Percentiles rank a stretch among this genome's conserved stretches.
Evolutionary conservation across 1,284 basidiomycete species (phyloP).

Genomic region (Paramarasmius palmivorus): DNA sequence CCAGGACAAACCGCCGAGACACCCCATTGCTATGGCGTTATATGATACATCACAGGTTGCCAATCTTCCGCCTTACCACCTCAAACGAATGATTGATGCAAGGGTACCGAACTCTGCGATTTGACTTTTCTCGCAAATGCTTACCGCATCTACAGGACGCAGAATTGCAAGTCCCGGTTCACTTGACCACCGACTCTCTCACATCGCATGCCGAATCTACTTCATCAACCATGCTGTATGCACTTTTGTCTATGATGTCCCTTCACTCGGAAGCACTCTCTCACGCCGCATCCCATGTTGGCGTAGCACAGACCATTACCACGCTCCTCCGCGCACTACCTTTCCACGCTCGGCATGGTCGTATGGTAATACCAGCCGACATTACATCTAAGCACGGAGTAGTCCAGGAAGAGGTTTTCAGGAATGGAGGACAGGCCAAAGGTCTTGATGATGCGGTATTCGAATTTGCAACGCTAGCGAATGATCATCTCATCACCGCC

Average conservation of each 20-base stretch:
- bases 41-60: conserved; percentile 53
- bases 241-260: conserved; percentile 73
- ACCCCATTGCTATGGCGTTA: conserved; percentile 82
- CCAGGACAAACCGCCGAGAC: conserved; percentile 75
- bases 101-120: conserved; percentile 53
- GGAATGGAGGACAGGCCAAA: conserved; percentile 62
- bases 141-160: conserved; percentile 56
- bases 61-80: conserved; percentile 71
- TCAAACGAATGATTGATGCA: conserved; percentile 85
- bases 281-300: conserved; percentile 81
- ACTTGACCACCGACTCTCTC: conserved; percentile 72
- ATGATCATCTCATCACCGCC: conserved; percentile 88
- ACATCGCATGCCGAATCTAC: conserved; percentile 77
- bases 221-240: conserved; percentile 78
- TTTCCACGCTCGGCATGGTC: conserved; percentile 70
- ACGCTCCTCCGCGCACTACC: conserved; percentile 80
- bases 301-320: conserved; percentile 68
- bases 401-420: conserved; percentile 85
- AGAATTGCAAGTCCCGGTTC: conserved; percentile 68
- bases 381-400: conserved; percentile 80
- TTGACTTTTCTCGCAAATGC: conserved; percentile 4
- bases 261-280: conserved; percentile 65
- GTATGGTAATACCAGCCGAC: conserved; percentile 83
- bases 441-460: conserved; percentile 79
- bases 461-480: conserved; percentile 87